Evolutionary conservation across 495 filamentous ascomycete genomes (phyloP).

Genomic region (Oleoguttula mirabilis): DNA sequence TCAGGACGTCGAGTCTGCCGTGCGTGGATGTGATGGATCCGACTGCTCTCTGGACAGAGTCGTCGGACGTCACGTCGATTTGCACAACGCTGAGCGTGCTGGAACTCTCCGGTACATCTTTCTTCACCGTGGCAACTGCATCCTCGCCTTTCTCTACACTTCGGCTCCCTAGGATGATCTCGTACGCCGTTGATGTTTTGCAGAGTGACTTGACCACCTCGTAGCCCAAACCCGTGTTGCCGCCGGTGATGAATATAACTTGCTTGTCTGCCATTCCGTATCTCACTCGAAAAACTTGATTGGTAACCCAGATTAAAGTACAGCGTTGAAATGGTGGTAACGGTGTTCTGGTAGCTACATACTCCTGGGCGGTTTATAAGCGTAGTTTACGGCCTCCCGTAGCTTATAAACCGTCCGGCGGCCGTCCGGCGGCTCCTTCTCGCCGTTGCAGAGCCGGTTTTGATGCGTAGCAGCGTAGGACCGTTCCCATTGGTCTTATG

Average conservation of each 20-base stretch:
- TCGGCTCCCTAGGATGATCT: constrained; percentile 28
- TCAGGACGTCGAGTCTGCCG: constrained; percentile 23
- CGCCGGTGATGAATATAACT: constrained; percentile 33
- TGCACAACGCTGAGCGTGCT: constrained; percentile 24
- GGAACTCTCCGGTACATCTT: constrained; percentile 19
- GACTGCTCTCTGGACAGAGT: constrained; percentile 28
- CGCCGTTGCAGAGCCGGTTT: too few relatives aligned
- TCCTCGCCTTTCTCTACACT: constrained; percentile 24
- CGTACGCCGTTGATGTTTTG: constrained; percentile 23
- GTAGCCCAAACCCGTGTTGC: constrained; percentile 34
- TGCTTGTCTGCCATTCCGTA: constrained; percentile 22
- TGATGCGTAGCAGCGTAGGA: too few relatives aligned
- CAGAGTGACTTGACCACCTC: constrained; percentile 29
- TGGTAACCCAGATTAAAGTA: too few relatives aligned
- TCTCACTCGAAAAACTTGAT: too few relatives aligned
- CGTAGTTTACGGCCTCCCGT: too few relatives aligned
- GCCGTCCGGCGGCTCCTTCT: too few relatives aligned
- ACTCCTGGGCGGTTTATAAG: too few relatives aligned
- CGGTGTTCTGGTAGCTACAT: too few relatives aligned
- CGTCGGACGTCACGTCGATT: constrained; percentile 27
- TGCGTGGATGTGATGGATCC: constrained; percentile 21
- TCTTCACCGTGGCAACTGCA: constrained; percentile 24
- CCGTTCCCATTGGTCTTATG: too few relatives aligned
- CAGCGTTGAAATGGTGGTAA: too few relatives aligned
- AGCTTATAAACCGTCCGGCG: too few relatives aligned